Evolutionary conservation across 371 early-diverging fungal genomes (phyloP).

Genomic region (Mortierella sp.): DNA sequence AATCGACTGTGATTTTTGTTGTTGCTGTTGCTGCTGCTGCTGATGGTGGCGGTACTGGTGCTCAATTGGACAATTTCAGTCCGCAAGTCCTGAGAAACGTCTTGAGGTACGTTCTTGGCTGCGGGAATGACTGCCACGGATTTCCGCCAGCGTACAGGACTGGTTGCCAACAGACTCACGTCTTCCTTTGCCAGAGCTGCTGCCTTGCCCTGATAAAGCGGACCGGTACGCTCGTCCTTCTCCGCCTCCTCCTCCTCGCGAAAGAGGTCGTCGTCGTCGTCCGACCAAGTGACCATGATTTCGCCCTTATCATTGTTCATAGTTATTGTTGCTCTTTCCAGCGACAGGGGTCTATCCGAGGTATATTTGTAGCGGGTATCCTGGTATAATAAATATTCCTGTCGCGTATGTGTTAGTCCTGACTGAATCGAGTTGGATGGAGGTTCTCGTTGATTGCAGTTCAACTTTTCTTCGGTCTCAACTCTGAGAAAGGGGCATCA

Average conservation of each 20-base stretch:
- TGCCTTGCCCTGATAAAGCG: not conserved
- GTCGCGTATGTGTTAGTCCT: not conserved
- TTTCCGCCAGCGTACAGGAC: not conserved
- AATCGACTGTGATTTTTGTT: too few relatives aligned
- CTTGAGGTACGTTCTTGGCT: not conserved
- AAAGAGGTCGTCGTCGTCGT: constrained; percentile 1
- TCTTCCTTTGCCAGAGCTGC: not conserved
- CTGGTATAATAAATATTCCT: too few relatives aligned
- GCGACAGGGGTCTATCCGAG: not conserved
- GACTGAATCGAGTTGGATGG: not conserved
- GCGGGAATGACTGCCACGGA: not conserved
- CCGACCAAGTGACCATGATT: not conserved
- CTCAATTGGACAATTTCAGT: not conserved
- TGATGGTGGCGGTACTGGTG: too few relatives aligned
- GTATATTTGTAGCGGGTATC: not conserved
- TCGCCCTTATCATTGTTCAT: not conserved
- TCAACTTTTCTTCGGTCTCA: not conserved
- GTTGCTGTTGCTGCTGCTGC: not conserved
- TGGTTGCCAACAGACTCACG: not conserved
- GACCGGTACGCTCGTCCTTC: too few relatives aligned
- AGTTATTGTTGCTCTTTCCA: not conserved
- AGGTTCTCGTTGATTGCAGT: not conserved
- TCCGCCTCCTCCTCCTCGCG: not conserved
- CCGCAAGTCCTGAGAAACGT: not conserved
- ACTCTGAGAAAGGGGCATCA: too few relatives aligned